phyloP scores from a whole-genome alignment of 2,329 filamentous ascomycete genomes.

The Penicillium rolfsii region DNA sequence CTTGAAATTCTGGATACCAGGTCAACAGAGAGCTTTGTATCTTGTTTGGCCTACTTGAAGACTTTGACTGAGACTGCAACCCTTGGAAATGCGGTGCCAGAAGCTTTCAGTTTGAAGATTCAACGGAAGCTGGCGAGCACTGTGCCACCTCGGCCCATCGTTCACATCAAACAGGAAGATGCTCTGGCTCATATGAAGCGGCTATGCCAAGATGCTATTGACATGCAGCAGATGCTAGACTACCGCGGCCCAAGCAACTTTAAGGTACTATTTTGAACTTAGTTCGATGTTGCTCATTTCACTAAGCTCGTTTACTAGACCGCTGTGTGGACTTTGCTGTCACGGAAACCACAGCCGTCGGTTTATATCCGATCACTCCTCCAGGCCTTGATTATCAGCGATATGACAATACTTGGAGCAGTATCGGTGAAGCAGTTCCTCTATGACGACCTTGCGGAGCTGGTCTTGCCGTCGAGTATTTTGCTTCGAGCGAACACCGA shows the following conservation, averaged over 20 bases:
- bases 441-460: constrained; percentile 76
- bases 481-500: constrained; percentile 76
- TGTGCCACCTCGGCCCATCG: constrained; percentile 88
- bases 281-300: background rate
- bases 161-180: constrained; percentile 72
- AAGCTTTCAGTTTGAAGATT: constrained; percentile 87
- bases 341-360: constrained; percentile 78
- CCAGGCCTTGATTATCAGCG: constrained; percentile 74
- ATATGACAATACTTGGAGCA: constrained; percentile 68
- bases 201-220: constrained; percentile 71
- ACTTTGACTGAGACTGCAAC: constrained; percentile 62
- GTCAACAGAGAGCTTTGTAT: constrained; percentile 33
- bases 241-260: constrained; percentile 71
- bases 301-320: constrained; percentile 52
- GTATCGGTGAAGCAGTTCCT: constrained; percentile 74
- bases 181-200: constrained; percentile 70
- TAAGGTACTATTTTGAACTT: constrained; percentile 55
- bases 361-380: constrained; percentile 82
- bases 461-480: constrained; percentile 71
- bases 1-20: constrained; percentile 36
- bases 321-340: constrained; percentile 74
- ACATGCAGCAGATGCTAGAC: constrained; percentile 68
- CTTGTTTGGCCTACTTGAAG: constrained; percentile 52
- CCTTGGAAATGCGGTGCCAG: constrained; percentile 67
- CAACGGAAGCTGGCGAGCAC: constrained; percentile 92